phyloP scores from a whole-genome alignment of 2,329 filamentous ascomycete genomes.

The Calonectria montana region DNA sequence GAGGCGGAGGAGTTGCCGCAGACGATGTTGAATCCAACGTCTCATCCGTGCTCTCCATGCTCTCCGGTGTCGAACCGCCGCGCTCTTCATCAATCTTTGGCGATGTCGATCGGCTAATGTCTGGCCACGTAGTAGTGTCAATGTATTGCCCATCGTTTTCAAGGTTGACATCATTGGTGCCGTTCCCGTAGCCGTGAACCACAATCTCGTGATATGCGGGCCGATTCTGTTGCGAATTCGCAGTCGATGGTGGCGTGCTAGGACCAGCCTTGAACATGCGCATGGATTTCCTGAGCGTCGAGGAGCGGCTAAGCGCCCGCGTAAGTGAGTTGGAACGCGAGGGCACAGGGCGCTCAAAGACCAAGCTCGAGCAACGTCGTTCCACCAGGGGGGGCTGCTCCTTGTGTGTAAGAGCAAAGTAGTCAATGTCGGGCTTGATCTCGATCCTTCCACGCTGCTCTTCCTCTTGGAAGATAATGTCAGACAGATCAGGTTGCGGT shows the following conservation, averaged over 20 bases:
- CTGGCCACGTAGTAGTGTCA: slow-evolving; percentile 30
- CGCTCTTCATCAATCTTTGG: slow-evolving; percentile 36
- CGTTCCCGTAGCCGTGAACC: slow-evolving; percentile 65
- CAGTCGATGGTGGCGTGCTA: slow-evolving; percentile 28
- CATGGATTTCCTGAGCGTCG: slow-evolving; percentile 50
- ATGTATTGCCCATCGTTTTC: slow-evolving; percentile 24
- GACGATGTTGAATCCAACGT: slow-evolving; percentile 38
- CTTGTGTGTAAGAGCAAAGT: slow-evolving; percentile 58
- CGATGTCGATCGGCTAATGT: slow-evolving; percentile 43
- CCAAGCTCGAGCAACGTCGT: slow-evolving; percentile 17
- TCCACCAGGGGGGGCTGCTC: slow-evolving; percentile 14
- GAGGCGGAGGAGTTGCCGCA: slow-evolving; percentile 32
- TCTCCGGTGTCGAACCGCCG: slow-evolving; percentile 36
- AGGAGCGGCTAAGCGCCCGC: slow-evolving; percentile 45
- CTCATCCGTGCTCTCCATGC: slow-evolving; percentile 44
- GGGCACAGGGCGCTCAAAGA: slow-evolving; percentile 32
- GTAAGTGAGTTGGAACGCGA: slow-evolving; percentile 46
- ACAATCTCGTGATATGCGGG: slow-evolving; percentile 62
- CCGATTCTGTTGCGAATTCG: slow-evolving; percentile 28
- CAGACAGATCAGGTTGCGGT: slow-evolving; percentile 43
- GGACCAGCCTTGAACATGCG: slow-evolving; percentile 43
- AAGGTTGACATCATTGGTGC: slow-evolving; percentile 54
- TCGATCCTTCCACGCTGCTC: slow-evolving; percentile 46
- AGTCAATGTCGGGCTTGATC: slow-evolving; percentile 68
- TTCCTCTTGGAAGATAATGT: slow-evolving; percentile 16